phyloP scores from a whole-genome alignment of 768 basidiomycete genomes.

The Cyclocybe cylindracea region DNA sequence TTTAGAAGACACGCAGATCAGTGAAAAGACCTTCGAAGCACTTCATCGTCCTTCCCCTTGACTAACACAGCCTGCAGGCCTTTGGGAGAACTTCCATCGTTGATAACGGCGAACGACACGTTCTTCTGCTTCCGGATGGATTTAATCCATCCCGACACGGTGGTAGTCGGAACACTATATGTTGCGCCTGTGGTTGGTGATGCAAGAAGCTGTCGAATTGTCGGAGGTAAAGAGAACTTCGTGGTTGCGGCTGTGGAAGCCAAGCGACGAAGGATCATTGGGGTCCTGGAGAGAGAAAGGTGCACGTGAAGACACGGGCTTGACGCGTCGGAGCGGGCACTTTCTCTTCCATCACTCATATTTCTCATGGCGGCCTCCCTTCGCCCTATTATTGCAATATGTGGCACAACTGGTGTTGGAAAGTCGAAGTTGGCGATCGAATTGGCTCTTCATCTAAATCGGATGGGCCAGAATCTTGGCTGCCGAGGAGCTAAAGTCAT shows the following conservation, averaged over 20 bases:
- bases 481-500: slow-evolving; percentile 77
- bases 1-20: slow-evolving; percentile 23
- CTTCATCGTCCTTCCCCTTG: slow-evolving; percentile 35
- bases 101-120: slow-evolving; percentile 80
- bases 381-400: slow-evolving; percentile 77
- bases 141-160: slow-evolving; percentile 83
- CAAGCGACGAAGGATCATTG: slow-evolving; percentile 24
- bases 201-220: slow-evolving; percentile 30
- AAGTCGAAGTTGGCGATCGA: slow-evolving; percentile 93
- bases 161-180: slow-evolving; percentile 18
- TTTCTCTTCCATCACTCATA: too few relatives aligned
- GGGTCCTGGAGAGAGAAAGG: too few relatives aligned
- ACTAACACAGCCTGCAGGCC: slow-evolving; percentile 80
- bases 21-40: slow-evolving; percentile 17
- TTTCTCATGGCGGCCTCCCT: slow-evolving; percentile 35
- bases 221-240: slow-evolving; percentile 27
- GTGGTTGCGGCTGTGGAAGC: slow-evolving; percentile 16
- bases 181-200: slow-evolving; percentile 1
- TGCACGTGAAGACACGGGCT: not conserved
- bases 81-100: slow-evolving; percentile 74
- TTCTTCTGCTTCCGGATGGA: slow-evolving; percentile 87
- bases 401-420: slow-evolving; percentile 94
- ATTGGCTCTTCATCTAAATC: slow-evolving; percentile 65
- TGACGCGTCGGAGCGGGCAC: too few relatives aligned
- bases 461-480: slow-evolving; percentile 30